Base-by-base conservation (phyloP, 352 stramenopile species). In the Phytophthora idaei region DNA sequence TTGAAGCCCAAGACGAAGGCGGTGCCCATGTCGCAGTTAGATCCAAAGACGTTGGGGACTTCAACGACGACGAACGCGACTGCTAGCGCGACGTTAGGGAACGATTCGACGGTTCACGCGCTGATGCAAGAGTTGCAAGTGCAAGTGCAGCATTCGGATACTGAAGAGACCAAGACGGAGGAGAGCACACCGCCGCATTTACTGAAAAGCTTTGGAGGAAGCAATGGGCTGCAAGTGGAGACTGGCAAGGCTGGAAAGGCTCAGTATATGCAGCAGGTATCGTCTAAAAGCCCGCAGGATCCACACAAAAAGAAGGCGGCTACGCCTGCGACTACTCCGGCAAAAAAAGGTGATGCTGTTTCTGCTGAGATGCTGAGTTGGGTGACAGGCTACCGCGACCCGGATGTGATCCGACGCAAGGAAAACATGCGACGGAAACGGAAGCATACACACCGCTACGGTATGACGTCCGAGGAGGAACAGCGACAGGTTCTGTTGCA, bases 81-180 rank as follows among this genome's bases (percentile, higher is more conserved):
- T 10, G 59, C 50, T 39, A 61, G 63, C 31, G 62, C 61, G 10
- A 70, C 65, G 32, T 32, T 88, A 17, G 73, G 67, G 9, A 76
- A 57, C 12, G 81, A 90, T n/a, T 70, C 57, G 0, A 55, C 60
- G 32, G 81, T 90, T 4, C 50, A 78, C 10, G 77, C 69, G 44
- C 36, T 92, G 47, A 84, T 92, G 72, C 61, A 77, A 44, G 74
- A 83, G 41, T 56, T 89, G 54, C 47, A 83, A 7, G 49, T 93
- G 36, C 65, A 88, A 11, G 14, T 73, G 21, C 54, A 71, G 3
- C 56, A 61, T 10, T 62, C 49, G 1, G 56, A 73, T 41, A 46
- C 39, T 2, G 69, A 87, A 52, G 81, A 89, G 64, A 46, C 41
- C 28, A 87, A 90, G 61, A 88, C 75, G 7, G 81, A 89, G 37